Percentiles rank a stretch among this genome's conserved stretches.
These are phyloP conservation scores for Pichia terricola DNA, from an alignment of 1,139 yeast species.

Conservation along the genomic window DNA sequence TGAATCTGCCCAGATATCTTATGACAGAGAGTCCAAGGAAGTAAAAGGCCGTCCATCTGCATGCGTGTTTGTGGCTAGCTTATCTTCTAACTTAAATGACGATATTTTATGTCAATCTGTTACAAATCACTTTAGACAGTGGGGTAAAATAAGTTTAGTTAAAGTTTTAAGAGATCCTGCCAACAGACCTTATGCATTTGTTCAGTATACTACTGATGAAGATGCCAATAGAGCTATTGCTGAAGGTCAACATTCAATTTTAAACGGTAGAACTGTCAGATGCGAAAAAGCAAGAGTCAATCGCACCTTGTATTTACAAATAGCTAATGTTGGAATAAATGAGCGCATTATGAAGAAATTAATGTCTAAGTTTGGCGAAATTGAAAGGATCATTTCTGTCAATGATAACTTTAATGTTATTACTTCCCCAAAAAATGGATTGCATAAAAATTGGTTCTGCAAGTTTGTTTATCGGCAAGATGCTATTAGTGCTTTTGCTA, in stretches of 20 bases:
- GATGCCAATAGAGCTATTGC: conserved; percentile 64
- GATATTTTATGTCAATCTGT: conserved; percentile 65
- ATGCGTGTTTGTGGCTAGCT: conserved; percentile 82
- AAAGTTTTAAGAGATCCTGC: conserved; percentile 77
- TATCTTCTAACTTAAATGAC: conserved; percentile 54
- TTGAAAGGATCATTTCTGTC: conserved; percentile 57
- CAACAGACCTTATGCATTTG: conserved; percentile 90
- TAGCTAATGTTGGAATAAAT: conserved; percentile 22
- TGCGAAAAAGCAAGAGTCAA: conserved; percentile 91
- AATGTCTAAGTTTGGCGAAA: conserved; percentile 55
- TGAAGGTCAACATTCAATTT: conserved; percentile 56
- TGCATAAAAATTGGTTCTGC: conserved; percentile 57
- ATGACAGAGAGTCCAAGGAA: conserved; percentile 10
- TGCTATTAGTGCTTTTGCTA: conserved; percentile 80
- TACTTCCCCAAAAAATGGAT: conserved; percentile 8
- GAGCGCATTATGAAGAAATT: conserved; percentile 30
- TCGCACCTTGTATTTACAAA: conserved; percentile 58
- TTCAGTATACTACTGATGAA: conserved; percentile 64
- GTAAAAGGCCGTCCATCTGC: conserved; percentile 58
- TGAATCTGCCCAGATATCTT: conserved; percentile 3
- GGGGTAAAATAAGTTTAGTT: conserved; percentile 66
- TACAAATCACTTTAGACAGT: conserved; percentile 46
- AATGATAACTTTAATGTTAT: conserved; percentile 26
- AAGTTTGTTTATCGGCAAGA: conserved; percentile 82
- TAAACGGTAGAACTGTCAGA: conserved; percentile 70